Evolutionary conservation across 1,284 basidiomycete genomes (phyloP).

Genomic region (Puccinia novopanici): DNA sequence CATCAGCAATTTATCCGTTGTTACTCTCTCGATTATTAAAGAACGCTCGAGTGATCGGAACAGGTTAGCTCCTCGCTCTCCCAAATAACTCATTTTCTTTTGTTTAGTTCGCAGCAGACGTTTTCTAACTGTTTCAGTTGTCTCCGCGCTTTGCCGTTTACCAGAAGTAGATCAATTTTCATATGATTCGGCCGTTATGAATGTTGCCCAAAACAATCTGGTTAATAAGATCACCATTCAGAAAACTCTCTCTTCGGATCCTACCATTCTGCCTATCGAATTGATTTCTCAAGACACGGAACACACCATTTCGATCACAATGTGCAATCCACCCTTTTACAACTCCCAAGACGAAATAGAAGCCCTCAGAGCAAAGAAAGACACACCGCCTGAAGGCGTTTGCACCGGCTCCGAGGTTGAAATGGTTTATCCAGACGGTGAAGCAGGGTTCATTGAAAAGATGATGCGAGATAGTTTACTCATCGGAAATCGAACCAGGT

Average conservation of each 20-base stretch:
- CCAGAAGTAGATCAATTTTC: constrained; percentile 73
- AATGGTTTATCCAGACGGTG: constrained; percentile 84
- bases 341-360: constrained; percentile 69
- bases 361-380: constrained; percentile 68
- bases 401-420: constrained; percentile 81
- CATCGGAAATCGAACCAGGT: constrained; percentile 65
- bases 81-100: constrained; percentile 8
- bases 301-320: constrained; percentile 69
- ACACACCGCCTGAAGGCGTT: constrained; percentile 69
- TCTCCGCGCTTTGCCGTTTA: not conserved
- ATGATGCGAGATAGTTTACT: constrained; percentile 76
- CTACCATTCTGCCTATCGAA: constrained; percentile 23
- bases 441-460: constrained; percentile 71
- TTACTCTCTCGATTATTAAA: constrained; percentile 68
- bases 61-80: constrained; percentile 64
- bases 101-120: not conserved
- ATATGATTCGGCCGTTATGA: constrained; percentile 64
- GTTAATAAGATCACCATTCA: constrained; percentile 64
- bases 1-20: constrained; percentile 84
- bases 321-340: constrained; percentile 98
- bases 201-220: constrained; percentile 65
- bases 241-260: constrained; percentile 15
- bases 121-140: not conserved
- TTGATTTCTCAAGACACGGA: not conserved
- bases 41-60: constrained; percentile 69